A percentile compares a stretch with the other conserved stretches of the same genome.
phyloP scores from a whole-genome alignment of 2,329 filamentous ascomycete genomes.

The Periconia macrospinosa region DNA sequence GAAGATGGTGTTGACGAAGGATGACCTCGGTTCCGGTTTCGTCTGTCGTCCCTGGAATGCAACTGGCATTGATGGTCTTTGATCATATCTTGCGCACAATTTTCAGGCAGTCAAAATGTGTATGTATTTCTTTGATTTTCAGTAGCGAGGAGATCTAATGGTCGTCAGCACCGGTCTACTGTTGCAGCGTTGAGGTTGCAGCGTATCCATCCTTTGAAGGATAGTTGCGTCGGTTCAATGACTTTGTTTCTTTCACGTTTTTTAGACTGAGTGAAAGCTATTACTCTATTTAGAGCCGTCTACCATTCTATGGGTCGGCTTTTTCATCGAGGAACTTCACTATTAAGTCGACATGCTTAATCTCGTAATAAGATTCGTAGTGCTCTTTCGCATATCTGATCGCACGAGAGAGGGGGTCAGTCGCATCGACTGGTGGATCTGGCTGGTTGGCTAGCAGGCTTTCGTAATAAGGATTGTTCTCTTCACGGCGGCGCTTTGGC shows the following conservation, averaged over 20 bases:
- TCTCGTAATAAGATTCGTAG: slow-evolving; percentile 24
- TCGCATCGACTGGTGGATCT: slow-evolving; percentile 15
- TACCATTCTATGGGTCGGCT: not conserved
- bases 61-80: slow-evolving; percentile 6
- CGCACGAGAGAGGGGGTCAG: slow-evolving; percentile 18
- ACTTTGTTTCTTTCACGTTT: not conserved
- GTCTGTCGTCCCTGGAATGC: slow-evolving; percentile 26
- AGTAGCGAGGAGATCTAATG: not conserved
- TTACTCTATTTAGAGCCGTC: not conserved
- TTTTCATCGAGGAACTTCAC: slow-evolving; percentile 14
- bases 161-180: not conserved
- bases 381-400: slow-evolving; percentile 26
- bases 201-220: not conserved
- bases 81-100: not conserved
- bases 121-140: not conserved
- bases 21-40: slow-evolving; percentile 11
- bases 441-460: slow-evolving; percentile 25
- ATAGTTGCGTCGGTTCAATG: not conserved
- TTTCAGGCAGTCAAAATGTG: not conserved
- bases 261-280: not conserved
- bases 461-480: slow-evolving; percentile 21
- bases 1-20: slow-evolving; percentile 2
- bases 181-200: not conserved
- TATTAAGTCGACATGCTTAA: slow-evolving; percentile 19
- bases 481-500: slow-evolving; percentile 10